phyloP scores from a whole-genome alignment of 23 red algal genomes.

The Gracilaria vermiculophylla region DNA sequence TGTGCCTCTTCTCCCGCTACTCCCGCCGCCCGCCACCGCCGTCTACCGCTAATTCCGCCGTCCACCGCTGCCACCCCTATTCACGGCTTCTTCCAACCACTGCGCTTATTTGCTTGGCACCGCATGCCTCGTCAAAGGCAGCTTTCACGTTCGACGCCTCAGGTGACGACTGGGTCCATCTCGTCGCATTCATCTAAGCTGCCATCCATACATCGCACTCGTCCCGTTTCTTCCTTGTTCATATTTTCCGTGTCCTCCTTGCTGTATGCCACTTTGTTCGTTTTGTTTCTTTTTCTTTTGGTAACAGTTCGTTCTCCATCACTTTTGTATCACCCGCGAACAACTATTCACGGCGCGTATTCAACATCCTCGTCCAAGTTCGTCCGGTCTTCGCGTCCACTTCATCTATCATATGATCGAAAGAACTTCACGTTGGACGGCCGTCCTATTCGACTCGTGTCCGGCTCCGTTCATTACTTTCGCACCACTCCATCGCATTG shows the following conservation, averaged over 20 bases:
- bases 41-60: neutral
- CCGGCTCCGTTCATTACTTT: constrained; percentile 85
- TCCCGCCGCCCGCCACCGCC: neutral
- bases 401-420: constrained; percentile 40
- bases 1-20: too few species aligned
- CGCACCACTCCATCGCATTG: constrained; percentile 77
- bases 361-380: neutral
- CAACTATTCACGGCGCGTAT: neutral
- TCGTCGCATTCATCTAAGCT: neutral
- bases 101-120: too few species aligned
- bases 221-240: neutral
- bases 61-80: neutral
- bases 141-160: neutral
- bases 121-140: neutral
- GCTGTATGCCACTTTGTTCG: neutral
- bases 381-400: neutral
- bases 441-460: constrained; percentile 53
- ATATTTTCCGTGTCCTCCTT: neutral
- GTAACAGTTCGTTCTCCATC: neutral
- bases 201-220: neutral
- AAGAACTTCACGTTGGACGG: constrained; percentile 51
- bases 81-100: neutral
- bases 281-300: neutral
- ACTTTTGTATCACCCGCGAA: neutral
- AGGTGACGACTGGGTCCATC: neutral